Percentiles rank a stretch among this genome's conserved stretches.
Evolutionary conservation across 148 eudicot genomes (phyloP).

Genomic region (Hydrangea macrophylla): DNA sequence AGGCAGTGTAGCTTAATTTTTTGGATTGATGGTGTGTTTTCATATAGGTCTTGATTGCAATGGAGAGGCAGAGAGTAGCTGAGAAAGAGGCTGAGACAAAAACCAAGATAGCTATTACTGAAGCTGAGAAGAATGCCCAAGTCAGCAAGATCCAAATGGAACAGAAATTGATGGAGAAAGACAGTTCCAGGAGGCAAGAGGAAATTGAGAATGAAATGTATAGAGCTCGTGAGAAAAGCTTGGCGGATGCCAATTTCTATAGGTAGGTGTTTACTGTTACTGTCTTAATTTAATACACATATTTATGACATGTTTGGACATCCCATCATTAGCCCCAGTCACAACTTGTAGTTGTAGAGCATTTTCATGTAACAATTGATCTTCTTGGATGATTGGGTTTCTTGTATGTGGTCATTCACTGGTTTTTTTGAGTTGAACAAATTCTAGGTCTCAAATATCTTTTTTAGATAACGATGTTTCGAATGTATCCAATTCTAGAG

Average conservation of each 20-base stretch:
- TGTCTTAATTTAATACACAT: not conserved
- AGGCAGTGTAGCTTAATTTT: not conserved
- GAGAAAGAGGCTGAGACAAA: slow-evolving; percentile 97
- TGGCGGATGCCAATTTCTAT: slow-evolving; percentile 80
- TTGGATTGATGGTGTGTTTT: slow-evolving; percentile 11
- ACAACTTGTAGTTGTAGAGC: too few species aligned
- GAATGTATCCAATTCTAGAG: too few species aligned
- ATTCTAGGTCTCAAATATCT: too few species aligned
- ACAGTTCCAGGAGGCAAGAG: slow-evolving; percentile 76
- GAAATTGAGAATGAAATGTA: slow-evolving; percentile 85
- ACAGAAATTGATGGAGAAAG: slow-evolving; percentile 88
- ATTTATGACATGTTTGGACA: too few species aligned
- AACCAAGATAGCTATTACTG: slow-evolving; percentile 88
- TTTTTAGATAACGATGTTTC: too few species aligned
- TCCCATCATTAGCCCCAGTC: too few species aligned
- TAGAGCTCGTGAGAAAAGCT: slow-evolving; percentile 82
- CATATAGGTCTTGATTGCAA: slow-evolving; percentile 73
- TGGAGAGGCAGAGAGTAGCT: slow-evolving; percentile 88
- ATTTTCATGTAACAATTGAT: too few species aligned
- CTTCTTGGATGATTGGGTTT: too few species aligned
- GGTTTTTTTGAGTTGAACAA: too few species aligned
- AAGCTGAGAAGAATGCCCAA: slow-evolving; percentile 85
- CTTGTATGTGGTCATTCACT: too few species aligned
- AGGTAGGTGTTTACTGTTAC: slow-evolving; percentile 42
- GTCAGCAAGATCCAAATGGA: slow-evolving; percentile 94